Evolutionary conservation across 106 monocot genomes (phyloP), one percentile per base, ranked within the genome.

Genomic region (Dendrobium officinale): DNA sequence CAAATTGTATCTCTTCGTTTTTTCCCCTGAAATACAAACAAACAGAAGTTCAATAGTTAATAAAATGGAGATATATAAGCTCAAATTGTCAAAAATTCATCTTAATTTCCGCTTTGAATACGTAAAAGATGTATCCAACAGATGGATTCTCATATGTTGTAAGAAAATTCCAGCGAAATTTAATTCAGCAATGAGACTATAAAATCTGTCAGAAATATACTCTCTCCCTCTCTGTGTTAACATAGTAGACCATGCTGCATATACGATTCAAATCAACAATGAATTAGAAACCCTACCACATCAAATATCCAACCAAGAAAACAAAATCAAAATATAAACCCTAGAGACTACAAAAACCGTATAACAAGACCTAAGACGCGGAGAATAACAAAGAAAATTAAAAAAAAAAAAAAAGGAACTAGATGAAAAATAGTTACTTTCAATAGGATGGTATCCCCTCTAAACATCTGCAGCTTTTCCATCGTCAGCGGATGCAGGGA

Each of bases 381-480:
- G 27, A 67, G 3, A 67, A 29, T 24, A 67, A n/a, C 72, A 72
- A 40, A 41, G 1, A 72, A 72, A 37, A 1, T 31, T 24, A 0
- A 0, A 42, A 72, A 41, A 16, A 15, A n/a, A 13, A 72, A 72
- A n/a, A 16, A 72, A 41, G 40, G 24, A 40, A 3, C 41, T 55
- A 54, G 6, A 15, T 18, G 47, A 56, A 55, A 24, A 42, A 2
- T 70, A 9, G 4, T n/a, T 81, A 90, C 90, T 87, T 90, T 90
- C 29, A 90, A 33, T 0, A 90, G 85, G 66, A 90, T 85, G 17
- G 87, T 87, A 72, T 90, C 90, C 4, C 87, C 90, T 16, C 87
- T 73, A 80, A 90, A 90, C 15, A 90, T 85, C 90, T 85, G 87
- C 29, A 90, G 81, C 81, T 90, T 90, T 73, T 90, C 87, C 90